A percentile compares a stretch with the other conserved stretches of the same genome.
These are phyloP conservation scores for Phaeosphaeria sp. DNA, from an alignment of 2,329 filamentous ascomycete genomes.

Conservation along the genomic window DNA sequence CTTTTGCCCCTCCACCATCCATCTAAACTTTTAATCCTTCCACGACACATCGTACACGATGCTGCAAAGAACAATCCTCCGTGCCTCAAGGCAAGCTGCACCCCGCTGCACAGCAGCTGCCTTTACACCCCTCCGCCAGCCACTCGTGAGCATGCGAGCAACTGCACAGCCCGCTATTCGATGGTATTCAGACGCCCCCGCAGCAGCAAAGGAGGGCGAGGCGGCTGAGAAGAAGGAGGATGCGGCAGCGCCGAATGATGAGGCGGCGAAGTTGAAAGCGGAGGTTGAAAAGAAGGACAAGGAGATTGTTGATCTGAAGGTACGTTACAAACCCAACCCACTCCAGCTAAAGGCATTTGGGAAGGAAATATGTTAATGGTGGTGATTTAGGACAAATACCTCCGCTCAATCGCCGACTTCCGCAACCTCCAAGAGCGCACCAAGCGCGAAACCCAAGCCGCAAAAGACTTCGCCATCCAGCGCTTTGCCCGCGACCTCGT, in stretches of 20 bases:
- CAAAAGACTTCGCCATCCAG: slow-evolving; percentile 93
- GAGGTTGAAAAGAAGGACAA: slow-evolving; percentile 75
- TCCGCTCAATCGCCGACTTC: slow-evolving; percentile 94
- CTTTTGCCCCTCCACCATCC: neutral
- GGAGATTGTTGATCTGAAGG: slow-evolving; percentile 84
- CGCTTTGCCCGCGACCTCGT: slow-evolving; percentile 93
- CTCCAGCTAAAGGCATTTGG: neutral
- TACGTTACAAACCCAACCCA: slow-evolving; percentile 48
- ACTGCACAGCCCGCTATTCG: slow-evolving; percentile 39
- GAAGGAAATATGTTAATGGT: neutral
- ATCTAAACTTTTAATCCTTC: neutral
- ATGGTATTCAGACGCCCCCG: slow-evolving; percentile 57
- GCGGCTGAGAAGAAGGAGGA: slow-evolving; percentile 56
- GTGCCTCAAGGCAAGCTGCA: slow-evolving; percentile 54
- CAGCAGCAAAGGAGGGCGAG: slow-evolving; percentile 48
- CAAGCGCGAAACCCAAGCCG: slow-evolving; percentile 83
- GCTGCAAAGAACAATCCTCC: slow-evolving; percentile 59
- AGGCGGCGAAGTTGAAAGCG: slow-evolving; percentile 58
- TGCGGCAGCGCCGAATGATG: slow-evolving; percentile 38
- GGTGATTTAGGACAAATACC: slow-evolving; percentile 79
- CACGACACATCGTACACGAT: slow-evolving; percentile 39
- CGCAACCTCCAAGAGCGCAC: slow-evolving; percentile 97
- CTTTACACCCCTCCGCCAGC: slow-evolving; percentile 45
- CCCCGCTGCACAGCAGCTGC: slow-evolving; percentile 51
- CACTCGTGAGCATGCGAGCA: slow-evolving; percentile 38